Evolutionary conservation across 176 grass and related monocot species (phyloP).

Genomic region (Avena insularis): DNA sequence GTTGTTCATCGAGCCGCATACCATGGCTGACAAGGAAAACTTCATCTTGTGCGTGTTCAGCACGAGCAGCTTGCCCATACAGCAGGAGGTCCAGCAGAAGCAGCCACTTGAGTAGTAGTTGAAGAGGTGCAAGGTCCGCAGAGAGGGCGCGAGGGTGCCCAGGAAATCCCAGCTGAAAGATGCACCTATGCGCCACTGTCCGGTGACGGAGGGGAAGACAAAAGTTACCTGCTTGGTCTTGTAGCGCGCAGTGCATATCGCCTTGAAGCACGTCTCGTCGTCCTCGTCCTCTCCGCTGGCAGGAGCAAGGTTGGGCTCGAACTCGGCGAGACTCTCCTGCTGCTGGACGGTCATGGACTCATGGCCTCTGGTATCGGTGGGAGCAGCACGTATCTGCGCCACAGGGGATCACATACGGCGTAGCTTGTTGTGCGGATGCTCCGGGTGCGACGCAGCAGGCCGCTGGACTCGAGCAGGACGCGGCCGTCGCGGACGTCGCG

Average conservation of each 20-base stretch:
- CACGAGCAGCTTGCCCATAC: neutral
- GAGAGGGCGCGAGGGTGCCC: neutral
- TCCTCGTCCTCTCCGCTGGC: neutral
- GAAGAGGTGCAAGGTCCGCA: neutral
- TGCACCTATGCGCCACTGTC: neutral
- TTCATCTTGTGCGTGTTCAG: neutral
- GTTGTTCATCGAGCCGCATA: neutral
- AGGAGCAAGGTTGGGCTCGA: neutral
- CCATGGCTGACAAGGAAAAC: neutral
- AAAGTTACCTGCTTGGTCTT: neutral
- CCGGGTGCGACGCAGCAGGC: too few relatives aligned
- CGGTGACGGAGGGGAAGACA: neutral
- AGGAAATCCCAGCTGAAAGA: constrained; percentile 17
- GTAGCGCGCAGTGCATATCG: constrained; percentile 5
- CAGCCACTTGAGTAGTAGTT: neutral
- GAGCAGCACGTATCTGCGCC: neutral
- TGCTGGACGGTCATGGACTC: neutral
- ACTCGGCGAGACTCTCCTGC: neutral
- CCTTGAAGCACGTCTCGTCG: constrained; percentile 21
- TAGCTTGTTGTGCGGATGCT: neutral
- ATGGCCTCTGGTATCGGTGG: neutral
- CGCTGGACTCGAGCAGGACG: neutral
- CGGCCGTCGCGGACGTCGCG: neutral
- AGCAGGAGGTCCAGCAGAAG: constrained; percentile 17
- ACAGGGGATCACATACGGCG: constrained; percentile 28